Percentiles rank a stretch among this genome's conserved stretches.
Conservation (phyloP, 164 flowering plant species). For the Nymphaea thermarum region DNA sequence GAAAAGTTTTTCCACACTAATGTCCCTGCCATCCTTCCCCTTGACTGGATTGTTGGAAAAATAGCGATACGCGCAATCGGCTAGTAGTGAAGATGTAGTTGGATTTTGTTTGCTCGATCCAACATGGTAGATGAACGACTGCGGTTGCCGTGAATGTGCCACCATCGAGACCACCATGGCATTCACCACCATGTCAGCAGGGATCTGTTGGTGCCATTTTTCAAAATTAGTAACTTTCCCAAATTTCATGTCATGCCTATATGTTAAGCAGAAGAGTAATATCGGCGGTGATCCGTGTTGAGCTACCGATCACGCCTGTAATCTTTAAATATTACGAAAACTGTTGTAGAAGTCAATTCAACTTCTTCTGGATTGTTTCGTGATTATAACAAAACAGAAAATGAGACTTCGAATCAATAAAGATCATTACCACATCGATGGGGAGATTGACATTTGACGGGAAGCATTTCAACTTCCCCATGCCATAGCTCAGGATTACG, state of each 20-base stretch:
- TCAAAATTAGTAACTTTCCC: neutral
- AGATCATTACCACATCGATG: conserved; percentile 31
- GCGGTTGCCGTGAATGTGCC: conserved; percentile 25
- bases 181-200: conserved; percentile 87
- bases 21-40: conserved; percentile 31
- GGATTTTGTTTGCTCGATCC: conserved; percentile 52
- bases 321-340: too few relatives aligned
- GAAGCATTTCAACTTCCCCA: conserved; percentile 49
- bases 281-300: too few relatives aligned
- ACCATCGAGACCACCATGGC: conserved; percentile 48
- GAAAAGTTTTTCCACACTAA: conserved; percentile 22
- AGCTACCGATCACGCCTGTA: too few relatives aligned
- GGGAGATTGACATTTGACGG: conserved; percentile 28
- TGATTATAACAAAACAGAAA: neutral
- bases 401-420: neutral
- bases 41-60: conserved; percentile 40
- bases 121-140: conserved; percentile 34
- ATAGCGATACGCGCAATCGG: conserved; percentile 15
- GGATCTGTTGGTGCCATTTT: conserved; percentile 33
- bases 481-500: conserved; percentile 42
- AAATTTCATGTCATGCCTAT: too few relatives aligned
- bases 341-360: too few relatives aligned
- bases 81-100: conserved; percentile 5
- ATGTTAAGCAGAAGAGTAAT: too few relatives aligned
- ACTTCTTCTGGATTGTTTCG: too few relatives aligned